Percentiles rank a stretch among this genome's conserved stretches.
phyloP scores from a whole-genome alignment of 495 filamentous ascomycete genomes.

The Cercophora scortea region DNA sequence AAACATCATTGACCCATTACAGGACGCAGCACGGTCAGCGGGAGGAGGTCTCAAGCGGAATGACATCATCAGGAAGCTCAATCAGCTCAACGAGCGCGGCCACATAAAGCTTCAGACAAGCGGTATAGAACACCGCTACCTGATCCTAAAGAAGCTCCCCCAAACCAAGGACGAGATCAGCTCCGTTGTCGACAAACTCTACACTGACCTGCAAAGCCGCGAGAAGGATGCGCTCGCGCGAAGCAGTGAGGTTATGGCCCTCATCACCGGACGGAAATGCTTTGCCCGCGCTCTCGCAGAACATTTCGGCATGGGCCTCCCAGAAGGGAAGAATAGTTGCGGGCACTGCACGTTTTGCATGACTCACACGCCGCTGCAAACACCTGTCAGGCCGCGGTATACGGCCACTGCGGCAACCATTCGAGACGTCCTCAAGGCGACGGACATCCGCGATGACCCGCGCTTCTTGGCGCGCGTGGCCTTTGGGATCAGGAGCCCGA shows the following conservation, averaged over 20 bases:
- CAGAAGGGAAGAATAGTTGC: constrained; percentile 32
- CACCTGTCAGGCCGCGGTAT: constrained; percentile 13
- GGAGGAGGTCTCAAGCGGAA: constrained; percentile 21
- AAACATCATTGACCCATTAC: no score
- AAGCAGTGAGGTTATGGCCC: constrained; percentile 36
- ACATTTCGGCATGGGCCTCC: constrained; percentile 47
- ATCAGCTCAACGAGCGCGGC: constrained; percentile 35
- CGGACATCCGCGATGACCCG: constrained; percentile 43
- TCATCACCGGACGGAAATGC: constrained; percentile 41
- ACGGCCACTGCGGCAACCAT: constrained; percentile 29
- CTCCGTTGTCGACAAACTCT: constrained; percentile 32
- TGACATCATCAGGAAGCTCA: constrained; percentile 42
- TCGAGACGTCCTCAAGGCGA: constrained; percentile 28
- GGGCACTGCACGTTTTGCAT: constrained; percentile 47
- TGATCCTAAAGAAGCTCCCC: constrained; percentile 39
- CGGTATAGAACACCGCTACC: constrained; percentile 43
- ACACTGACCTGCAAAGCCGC: constrained; percentile 37
- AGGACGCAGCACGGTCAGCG: constrained; percentile 2
- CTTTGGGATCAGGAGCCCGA: constrained; percentile 51
- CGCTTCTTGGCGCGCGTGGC: constrained; percentile 46
- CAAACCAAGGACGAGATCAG: constrained; percentile 25
- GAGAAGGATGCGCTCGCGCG: constrained; percentile 43
- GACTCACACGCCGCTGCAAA: constrained; percentile 29
- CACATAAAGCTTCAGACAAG: constrained; percentile 38
- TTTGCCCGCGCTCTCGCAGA: constrained; percentile 40